Evolutionary conservation across 768 basidiomycete species (phyloP).

Genomic region (Lactarius evosmus): DNA sequence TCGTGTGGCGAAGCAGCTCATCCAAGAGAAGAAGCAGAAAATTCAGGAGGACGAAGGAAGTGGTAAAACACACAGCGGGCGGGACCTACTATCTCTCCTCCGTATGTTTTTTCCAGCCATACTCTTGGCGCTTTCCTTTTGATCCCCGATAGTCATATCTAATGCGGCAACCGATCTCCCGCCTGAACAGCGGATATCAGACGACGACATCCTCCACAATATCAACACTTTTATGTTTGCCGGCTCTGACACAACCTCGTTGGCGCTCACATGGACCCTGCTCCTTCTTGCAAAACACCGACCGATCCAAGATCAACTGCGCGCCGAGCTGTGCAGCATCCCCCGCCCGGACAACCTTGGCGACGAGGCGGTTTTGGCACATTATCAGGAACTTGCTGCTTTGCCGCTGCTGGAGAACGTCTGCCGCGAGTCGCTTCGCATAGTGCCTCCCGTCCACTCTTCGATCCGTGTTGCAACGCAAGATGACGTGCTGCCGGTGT

Average conservation of each 20-base stretch:
- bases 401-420: conserved; percentile 77
- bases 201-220: conserved; percentile 81
- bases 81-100: conserved; percentile 74
- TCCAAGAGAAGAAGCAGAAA: conserved; percentile 76
- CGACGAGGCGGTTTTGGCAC: conserved; percentile 47
- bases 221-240: conserved; percentile 91
- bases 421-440: conserved; percentile 68
- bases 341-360: conserved; percentile 42
- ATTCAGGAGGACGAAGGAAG: conserved; percentile 56
- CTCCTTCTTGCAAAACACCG: conserved; percentile 67
- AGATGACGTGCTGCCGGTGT: conserved; percentile 75
- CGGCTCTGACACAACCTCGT: conserved; percentile 83
- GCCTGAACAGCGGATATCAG: conserved; percentile 71
- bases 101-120: conserved; percentile 44
- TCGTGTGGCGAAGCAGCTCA: conserved; percentile 67
- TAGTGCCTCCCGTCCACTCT: conserved; percentile 78
- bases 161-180: conserved; percentile 71
- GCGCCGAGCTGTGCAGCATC: conserved; percentile 58
- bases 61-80: conserved; percentile 53
- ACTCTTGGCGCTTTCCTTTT: background rate
- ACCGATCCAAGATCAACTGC: conserved; percentile 63
- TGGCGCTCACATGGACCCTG: conserved; percentile 84
- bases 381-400: conserved; percentile 54
- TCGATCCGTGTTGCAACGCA: conserved; percentile 73
- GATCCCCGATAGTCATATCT: conserved; percentile 61